These are phyloP conservation scores for Chlamydomonas sp. DNA, from an alignment of 139 green algal species.

Conservation along the genomic window DNA sequence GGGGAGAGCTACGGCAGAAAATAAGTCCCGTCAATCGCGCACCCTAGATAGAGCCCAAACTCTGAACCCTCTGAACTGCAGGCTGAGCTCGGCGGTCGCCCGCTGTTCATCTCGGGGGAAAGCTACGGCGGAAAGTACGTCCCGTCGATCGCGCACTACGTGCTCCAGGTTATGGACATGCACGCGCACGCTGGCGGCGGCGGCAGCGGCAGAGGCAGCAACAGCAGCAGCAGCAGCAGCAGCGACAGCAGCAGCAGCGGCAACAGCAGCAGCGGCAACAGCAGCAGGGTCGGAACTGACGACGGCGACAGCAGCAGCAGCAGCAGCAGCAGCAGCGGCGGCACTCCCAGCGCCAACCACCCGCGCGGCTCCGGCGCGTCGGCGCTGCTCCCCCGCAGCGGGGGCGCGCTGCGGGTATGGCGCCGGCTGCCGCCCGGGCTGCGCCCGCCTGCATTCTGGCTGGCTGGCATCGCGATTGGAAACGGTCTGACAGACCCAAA, in stretches of 20 bases:
- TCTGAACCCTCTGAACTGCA: too few species aligned
- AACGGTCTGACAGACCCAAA: slow-evolving; percentile 54
- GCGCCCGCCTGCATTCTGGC: slow-evolving; percentile 8
- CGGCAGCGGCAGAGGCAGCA: neutral
- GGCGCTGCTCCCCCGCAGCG: slow-evolving; percentile 2
- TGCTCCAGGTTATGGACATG: slow-evolving; percentile 34
- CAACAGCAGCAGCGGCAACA: neutral
- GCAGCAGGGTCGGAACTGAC: neutral
- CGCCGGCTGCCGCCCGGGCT: neutral
- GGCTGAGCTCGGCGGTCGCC: slow-evolving; percentile 27
- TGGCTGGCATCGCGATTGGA: slow-evolving; percentile 30
- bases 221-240: neutral
- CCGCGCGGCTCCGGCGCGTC: neutral
- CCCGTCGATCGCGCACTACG: slow-evolving; percentile 53
- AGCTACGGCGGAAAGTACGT: slow-evolving; percentile 58
- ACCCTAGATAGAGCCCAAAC: slow-evolving; percentile 12
- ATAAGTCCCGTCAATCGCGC: slow-evolving; percentile 50
- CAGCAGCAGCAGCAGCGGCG: neutral
- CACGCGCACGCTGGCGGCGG: neutral
- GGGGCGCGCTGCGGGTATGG: neutral
- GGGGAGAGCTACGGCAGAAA: slow-evolving; percentile 57
- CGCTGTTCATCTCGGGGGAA: slow-evolving; percentile 51
- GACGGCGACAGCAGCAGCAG: slow-evolving; percentile 2
- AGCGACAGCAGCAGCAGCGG: slow-evolving; percentile 4
- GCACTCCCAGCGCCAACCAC: neutral